Conservation (phyloP, 2,329 filamentous ascomycete species). For the Kalaharituber pfeilii region DNA sequence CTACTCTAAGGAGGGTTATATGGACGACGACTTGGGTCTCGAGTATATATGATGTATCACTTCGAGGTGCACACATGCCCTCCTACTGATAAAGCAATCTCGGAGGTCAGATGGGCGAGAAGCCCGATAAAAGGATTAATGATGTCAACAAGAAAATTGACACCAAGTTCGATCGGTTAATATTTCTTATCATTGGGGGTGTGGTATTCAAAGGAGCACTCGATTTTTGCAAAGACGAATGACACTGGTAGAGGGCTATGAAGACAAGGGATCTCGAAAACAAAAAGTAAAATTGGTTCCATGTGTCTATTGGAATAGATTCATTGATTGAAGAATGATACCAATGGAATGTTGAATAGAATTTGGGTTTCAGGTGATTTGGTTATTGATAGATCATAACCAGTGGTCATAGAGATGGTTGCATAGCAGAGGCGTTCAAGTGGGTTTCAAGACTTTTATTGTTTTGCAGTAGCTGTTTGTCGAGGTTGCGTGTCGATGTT, state of each 20-base stretch:
- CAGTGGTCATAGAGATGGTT: no score
- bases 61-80: no score
- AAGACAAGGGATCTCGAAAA: not conserved
- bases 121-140: no score
- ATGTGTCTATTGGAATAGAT: not conserved
- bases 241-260: not conserved
- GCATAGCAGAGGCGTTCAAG: not conserved
- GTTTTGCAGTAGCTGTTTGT: no score
- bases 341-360: not conserved
- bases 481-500: no score
- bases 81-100: no score
- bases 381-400: no score
- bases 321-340: not conserved
- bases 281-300: not conserved
- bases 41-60: no score
- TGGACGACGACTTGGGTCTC: no score
- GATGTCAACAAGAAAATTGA: not conserved
- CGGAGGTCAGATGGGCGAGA: no score
- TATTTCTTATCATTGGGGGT: slow-evolving; percentile 1
- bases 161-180: not conserved
- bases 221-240: not conserved
- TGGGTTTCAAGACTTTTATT: no score
- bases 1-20: no score
- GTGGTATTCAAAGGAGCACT: not conserved
- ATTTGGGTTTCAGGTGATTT: not conserved